A percentile compares a stretch with the other conserved stretches of the same genome.
Evolutionary conservation across 495 filamentous ascomycete species (phyloP).

Genomic region (Neurospora sp.): DNA sequence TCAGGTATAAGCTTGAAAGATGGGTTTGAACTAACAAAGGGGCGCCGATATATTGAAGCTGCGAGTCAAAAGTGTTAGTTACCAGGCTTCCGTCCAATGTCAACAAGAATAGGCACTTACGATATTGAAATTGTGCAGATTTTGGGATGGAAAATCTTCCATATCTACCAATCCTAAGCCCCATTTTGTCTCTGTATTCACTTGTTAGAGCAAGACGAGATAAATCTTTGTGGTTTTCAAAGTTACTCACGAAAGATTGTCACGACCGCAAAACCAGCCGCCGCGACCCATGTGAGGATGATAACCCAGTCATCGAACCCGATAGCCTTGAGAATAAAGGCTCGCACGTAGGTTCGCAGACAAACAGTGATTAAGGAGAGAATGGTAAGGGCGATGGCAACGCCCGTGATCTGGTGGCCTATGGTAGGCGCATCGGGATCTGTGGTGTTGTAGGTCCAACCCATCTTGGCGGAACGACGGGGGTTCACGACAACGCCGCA

Average conservation of each 20-base stretch:
- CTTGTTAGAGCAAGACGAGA: neutral
- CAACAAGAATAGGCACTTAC: constrained; percentile 10
- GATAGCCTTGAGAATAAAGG: constrained; percentile 22
- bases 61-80: neutral
- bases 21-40: constrained; percentile 24
- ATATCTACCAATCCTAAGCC: constrained; percentile 26
- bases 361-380: constrained; percentile 26
- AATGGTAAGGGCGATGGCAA: constrained; percentile 21
- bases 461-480: constrained; percentile 18
- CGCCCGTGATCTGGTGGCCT: constrained; percentile 23
- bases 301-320: constrained; percentile 32
- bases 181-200: constrained; percentile 29
- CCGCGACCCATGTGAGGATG: constrained; percentile 24
- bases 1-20: neutral
- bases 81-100: neutral
- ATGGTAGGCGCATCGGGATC: constrained; percentile 27
- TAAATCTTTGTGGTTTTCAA: neutral
- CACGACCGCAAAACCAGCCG: constrained; percentile 19
- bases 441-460: constrained; percentile 31
- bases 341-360: constrained; percentile 28
- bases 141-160: constrained; percentile 22
- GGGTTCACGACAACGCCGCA: neutral
- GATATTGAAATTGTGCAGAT: constrained; percentile 29
- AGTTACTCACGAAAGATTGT: constrained; percentile 20
- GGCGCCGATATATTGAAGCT: constrained; percentile 32